Conservation (phyloP, 176 grass and related monocot species). For the Rhipidocladum racemiflorum region DNA sequence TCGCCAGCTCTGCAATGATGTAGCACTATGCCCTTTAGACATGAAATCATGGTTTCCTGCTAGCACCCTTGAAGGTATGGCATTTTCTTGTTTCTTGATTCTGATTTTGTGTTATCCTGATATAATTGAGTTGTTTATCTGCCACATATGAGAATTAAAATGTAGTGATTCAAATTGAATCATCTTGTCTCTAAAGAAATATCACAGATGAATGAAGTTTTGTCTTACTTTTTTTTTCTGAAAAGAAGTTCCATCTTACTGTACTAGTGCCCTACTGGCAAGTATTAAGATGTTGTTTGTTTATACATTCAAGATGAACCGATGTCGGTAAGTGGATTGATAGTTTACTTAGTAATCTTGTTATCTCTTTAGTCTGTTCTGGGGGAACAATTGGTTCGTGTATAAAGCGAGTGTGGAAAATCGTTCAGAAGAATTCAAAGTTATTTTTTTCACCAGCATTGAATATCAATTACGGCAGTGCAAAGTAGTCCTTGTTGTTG, state of each 20-base stretch:
- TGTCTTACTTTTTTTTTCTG: neutral
- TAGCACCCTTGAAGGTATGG: conserved; percentile 60
- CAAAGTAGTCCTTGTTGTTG: neutral
- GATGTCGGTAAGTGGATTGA: neutral
- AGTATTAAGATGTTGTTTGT: neutral
- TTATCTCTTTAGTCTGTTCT: neutral
- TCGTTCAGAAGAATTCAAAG: neutral
- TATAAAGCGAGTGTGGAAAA: neutral
- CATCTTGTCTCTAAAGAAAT: neutral
- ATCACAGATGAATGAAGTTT: neutral
- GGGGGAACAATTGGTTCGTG: neutral
- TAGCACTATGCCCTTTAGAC: conserved; percentile 75
- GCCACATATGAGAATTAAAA: neutral
- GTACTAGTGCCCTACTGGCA: neutral
- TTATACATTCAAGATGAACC: neutral
- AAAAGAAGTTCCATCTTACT: neutral
- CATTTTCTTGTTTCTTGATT: neutral
- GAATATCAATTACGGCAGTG: neutral
- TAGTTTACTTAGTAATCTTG: neutral
- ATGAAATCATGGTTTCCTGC: conserved; percentile 75
- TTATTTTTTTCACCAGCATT: neutral
- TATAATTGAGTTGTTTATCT: neutral
- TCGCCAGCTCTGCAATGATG: conserved; percentile 80
- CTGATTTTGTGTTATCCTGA: neutral
- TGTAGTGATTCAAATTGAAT: neutral